These are phyloP conservation scores for Mrakiaceae sp. DNA, from an alignment of 1,284 basidiomycete genomes.

Conservation along the genomic window DNA sequence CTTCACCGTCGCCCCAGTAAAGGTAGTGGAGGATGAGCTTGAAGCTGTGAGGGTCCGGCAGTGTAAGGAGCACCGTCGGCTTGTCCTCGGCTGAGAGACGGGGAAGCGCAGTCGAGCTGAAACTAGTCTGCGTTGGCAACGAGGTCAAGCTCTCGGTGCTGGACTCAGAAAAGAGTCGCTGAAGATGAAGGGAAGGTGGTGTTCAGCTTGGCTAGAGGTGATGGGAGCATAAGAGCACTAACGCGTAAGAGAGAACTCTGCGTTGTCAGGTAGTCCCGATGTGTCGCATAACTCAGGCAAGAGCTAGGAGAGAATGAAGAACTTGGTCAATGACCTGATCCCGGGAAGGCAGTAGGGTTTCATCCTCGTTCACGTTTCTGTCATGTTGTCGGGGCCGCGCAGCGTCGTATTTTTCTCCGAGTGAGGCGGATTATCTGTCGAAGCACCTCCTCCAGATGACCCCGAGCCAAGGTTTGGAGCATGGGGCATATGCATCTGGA, in stretches of 20 bases:
- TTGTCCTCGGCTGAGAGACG: slow-evolving; percentile 4
- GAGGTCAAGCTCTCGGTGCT: neutral
- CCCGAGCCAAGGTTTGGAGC: too few species aligned
- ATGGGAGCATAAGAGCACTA: slow-evolving; percentile 23
- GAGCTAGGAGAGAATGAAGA: neutral
- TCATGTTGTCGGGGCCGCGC: too few species aligned
- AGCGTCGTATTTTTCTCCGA: too few species aligned
- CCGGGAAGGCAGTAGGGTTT: too few species aligned
- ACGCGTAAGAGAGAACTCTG: slow-evolving; percentile 31
- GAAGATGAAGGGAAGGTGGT: slow-evolving; percentile 2
- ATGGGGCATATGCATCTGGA: too few species aligned
- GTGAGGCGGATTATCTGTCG: too few species aligned
- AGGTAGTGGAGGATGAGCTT: slow-evolving; percentile 33
- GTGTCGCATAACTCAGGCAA: slow-evolving; percentile 29
- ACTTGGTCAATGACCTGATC: too few species aligned
- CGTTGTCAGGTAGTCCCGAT: slow-evolving; percentile 32
- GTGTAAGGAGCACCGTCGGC: slow-evolving; percentile 27
- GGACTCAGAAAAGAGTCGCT: slow-evolving; percentile 2
- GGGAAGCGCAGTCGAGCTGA: slow-evolving; percentile 7
- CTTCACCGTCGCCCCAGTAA: slow-evolving; percentile 31
- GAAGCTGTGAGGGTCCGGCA: slow-evolving; percentile 33
- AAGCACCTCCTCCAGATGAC: too few species aligned
- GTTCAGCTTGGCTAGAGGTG: slow-evolving; percentile 10
- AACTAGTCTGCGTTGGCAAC: slow-evolving; percentile 7
- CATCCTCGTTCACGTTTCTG: too few species aligned